Conservation (phyloP, 139 green algal genomes). For the Chlamydomonas sp. region DNA sequence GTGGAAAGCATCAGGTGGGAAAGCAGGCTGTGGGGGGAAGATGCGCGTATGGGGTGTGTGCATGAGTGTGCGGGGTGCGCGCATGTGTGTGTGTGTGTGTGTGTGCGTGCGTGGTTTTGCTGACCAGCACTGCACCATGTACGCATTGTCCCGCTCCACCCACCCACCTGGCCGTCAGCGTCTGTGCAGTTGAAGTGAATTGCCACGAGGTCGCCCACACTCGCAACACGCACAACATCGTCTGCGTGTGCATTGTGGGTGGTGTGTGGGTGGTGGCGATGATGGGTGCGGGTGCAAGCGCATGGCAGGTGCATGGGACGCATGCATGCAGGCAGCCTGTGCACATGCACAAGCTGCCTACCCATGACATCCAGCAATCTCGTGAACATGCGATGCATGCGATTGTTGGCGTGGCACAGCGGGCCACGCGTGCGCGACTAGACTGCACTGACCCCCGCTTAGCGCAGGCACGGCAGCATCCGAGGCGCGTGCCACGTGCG, state of each 20-base stretch:
- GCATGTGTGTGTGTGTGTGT: neutral
- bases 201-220: conserved; percentile 54
- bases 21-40: neutral
- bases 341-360: too few relatives aligned
- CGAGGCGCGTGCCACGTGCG: too few relatives aligned
- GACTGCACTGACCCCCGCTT: too few relatives aligned
- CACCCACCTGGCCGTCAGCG: conserved; percentile 49
- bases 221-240: conserved; percentile 28
- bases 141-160: neutral
- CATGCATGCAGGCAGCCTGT: too few relatives aligned
- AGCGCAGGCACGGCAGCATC: too few relatives aligned
- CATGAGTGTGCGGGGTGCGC: neutral
- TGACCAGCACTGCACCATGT: neutral
- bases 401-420: too few relatives aligned
- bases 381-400: too few relatives aligned
- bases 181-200: conserved; percentile 48
- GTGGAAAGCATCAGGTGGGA: neutral
- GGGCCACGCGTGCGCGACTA: too few relatives aligned
- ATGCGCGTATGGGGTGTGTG: neutral
- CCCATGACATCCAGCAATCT: too few relatives aligned
- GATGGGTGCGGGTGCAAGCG: too few relatives aligned
- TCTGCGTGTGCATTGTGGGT: conserved; percentile 9
- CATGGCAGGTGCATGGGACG: too few relatives aligned
- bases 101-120: neutral
- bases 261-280: too few relatives aligned